Base-by-base conservation (phyloP, 768 basidiomycete species). In the Phylloporus sp. region DNA sequence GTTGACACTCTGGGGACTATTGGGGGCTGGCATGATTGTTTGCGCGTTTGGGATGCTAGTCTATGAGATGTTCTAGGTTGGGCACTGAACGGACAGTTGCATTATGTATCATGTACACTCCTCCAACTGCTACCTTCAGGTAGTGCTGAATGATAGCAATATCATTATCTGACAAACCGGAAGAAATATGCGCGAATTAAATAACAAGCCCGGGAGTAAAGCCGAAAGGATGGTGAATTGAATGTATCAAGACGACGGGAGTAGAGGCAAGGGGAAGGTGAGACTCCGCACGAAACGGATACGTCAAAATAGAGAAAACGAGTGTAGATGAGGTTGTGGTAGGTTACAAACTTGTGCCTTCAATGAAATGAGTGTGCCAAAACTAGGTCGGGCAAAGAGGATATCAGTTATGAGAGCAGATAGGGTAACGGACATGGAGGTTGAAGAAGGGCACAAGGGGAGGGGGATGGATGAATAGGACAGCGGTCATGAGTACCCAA, bases 41-140 rank as follows among this genome's bases (percentile, higher is more conserved):
- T 71, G 78, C 11, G 94, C 92, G 2, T 97, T 97, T 63, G 85
- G 79, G 2, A 77, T 95, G 29, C 73, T 97, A 48, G 82, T 78
- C 26, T 82, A 82, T 53, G 90, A 91, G 58, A 83, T 88, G 79
- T 70, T 78, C 50, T 71, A 70, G 64, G 41, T 43, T 22, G 22
- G 42, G 24, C 23, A 35, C 38, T 28, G 23, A 26, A 45, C 12
- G 29, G 42, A n/a, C 18, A 42, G 18, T 23, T 46, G 22, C 23
- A 32, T 26, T 15, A 34, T 29, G 31, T 8, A n/a, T 18, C 35
- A 42, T 22, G 15, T 32, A 53, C 42, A 26, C 36, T 18, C 11
- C 13, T 45, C 49, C 5, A 18, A 39, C 23, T 45, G 27, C 27
- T 15, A n/a, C 18, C 43, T 29, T 28, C 38, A 43, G 26, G 40